Percentiles rank a stretch among this genome's conserved stretches.
phyloP scores from a whole-genome alignment of 805 yeast species.

The Alloascoidea hylecoeti region DNA sequence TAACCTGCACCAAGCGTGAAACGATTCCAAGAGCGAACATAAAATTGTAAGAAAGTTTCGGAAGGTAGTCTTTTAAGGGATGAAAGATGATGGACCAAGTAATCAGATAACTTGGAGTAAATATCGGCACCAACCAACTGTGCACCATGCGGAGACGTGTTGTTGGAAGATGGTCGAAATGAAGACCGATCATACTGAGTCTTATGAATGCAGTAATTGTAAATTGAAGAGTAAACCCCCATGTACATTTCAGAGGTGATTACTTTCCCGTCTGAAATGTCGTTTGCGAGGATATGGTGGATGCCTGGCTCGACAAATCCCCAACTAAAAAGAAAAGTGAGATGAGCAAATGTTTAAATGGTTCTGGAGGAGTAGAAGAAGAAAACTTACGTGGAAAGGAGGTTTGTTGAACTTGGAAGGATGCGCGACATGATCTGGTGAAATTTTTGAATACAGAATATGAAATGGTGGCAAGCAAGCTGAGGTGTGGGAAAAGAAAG shows the following conservation, averaged over 20 bases:
- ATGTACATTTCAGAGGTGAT: constrained; percentile 41
- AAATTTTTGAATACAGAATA: not conserved
- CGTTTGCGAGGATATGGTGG: constrained; percentile 20
- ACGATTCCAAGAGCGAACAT: constrained; percentile 80
- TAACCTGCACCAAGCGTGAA: constrained; percentile 86
- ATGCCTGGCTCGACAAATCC: constrained; percentile 23
- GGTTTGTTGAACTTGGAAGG: no score
- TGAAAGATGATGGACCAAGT: constrained; percentile 44
- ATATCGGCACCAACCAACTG: constrained; percentile 82
- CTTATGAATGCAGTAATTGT: constrained; percentile 73
- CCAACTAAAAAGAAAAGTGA: constrained; percentile 15
- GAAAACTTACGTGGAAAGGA: constrained; percentile 1
- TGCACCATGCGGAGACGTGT: constrained; percentile 14
- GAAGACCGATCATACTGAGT: constrained; percentile 40
- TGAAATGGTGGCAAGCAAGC: constrained; percentile 2
- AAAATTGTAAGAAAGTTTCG: constrained; percentile 67
- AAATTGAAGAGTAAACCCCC: constrained; percentile 84
- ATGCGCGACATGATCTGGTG: no score
- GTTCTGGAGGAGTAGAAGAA: not conserved
- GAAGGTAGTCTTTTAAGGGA: no score
- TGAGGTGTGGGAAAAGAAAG: not conserved
- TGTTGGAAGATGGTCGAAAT: constrained; percentile 7
- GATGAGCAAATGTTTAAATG: not conserved
- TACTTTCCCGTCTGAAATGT: constrained; percentile 19
- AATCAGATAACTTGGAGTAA: constrained; percentile 55